These are phyloP conservation scores for Pichia deserticola DNA, from an alignment of 805 yeast genomes.

Conservation along the genomic window DNA sequence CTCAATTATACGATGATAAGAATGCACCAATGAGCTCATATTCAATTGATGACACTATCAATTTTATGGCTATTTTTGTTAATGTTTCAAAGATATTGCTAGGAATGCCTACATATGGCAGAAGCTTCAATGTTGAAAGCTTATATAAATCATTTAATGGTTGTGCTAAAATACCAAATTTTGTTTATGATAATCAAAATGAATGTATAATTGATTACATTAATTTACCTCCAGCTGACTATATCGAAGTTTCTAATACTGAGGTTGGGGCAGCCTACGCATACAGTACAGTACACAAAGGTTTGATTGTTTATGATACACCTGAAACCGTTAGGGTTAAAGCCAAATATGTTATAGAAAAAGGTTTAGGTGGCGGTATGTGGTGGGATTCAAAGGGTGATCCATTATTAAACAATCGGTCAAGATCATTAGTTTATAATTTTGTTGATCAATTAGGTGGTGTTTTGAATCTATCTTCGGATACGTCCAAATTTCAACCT, in stretches of 20 bases:
- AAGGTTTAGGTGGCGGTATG: constrained; percentile 72
- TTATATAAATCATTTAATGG: constrained; percentile 11
- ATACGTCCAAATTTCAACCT: neutral
- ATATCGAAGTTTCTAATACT: constrained; percentile 44
- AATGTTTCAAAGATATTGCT: constrained; percentile 44
- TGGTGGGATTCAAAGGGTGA: constrained; percentile 96
- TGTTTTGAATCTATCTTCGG: neutral
- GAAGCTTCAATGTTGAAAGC: constrained; percentile 20
- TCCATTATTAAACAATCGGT: constrained; percentile 21
- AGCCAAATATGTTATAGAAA: constrained; percentile 45
- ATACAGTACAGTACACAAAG: constrained; percentile 30
- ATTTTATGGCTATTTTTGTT: constrained; percentile 22
- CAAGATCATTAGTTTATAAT: constrained; percentile 35
- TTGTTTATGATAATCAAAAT: neutral
- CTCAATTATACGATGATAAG: constrained; percentile 44
- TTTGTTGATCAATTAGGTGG: constrained; percentile 38
- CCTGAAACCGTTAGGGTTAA: constrained; percentile 45
- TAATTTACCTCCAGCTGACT: constrained; percentile 20
- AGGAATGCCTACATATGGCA: constrained; percentile 88
- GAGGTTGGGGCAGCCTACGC: constrained; percentile 48
- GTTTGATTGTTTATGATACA: constrained; percentile 62
- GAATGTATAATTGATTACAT: constrained; percentile 19
- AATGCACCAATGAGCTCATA: constrained; percentile 17
- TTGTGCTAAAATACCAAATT: constrained; percentile 18
- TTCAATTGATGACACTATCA: constrained; percentile 40